phyloP scores from a whole-genome alignment of 139 green algal species.

The Ettlia oleoabundans region DNA sequence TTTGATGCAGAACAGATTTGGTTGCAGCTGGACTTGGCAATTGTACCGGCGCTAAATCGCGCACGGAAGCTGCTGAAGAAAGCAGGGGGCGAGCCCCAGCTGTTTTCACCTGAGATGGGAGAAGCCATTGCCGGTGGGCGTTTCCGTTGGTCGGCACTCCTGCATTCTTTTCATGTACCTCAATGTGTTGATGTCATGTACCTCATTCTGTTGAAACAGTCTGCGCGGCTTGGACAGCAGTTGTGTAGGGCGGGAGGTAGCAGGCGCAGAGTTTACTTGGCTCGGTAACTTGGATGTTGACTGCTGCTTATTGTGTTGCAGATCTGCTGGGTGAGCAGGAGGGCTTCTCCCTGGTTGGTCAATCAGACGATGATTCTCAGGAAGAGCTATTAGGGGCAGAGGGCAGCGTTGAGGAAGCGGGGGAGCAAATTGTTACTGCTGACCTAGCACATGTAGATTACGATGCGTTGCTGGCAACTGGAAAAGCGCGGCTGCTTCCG shows the following conservation, averaged over 20 bases:
- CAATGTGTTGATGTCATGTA: too few species aligned
- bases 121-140: constrained; percentile 49
- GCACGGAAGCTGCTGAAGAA: constrained; percentile 45
- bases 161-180: too few species aligned
- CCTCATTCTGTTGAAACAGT: not conserved
- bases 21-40: constrained; percentile 68
- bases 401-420: not conserved
- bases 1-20: constrained; percentile 83
- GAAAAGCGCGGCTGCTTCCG: not conserved
- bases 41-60: constrained; percentile 28
- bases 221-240: too few species aligned
- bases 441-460: constrained; percentile 40
- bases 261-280: too few species aligned
- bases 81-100: constrained; percentile 15
- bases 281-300: not conserved
- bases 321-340: constrained; percentile 30
- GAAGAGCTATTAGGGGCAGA: constrained; percentile 1
- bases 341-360: not conserved
- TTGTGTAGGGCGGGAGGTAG: too few species aligned
- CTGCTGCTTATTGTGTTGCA: not conserved
- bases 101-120: constrained; percentile 55
- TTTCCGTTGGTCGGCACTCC: not conserved
- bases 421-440: not conserved
- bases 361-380: constrained; percentile 21
- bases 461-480: constrained; percentile 41